Evolutionary conservation across 768 basidiomycete species (phyloP).

Genomic region (Floccularia luteovirens): DNA sequence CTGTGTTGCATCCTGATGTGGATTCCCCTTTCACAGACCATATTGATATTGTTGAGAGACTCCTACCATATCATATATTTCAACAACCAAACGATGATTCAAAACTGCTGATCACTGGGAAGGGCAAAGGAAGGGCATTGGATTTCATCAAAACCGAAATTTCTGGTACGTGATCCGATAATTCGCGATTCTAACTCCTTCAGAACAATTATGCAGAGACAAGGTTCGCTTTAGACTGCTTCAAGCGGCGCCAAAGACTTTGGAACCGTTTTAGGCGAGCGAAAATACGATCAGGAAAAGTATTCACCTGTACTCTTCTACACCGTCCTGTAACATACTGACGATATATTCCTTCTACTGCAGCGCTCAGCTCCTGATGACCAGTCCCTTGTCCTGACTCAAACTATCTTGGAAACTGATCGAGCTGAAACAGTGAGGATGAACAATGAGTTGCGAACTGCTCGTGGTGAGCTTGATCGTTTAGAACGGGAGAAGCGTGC

Average conservation of each 20-base stretch:
- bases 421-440: constrained; percentile 51
- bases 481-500: constrained; percentile 64
- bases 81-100: constrained; percentile 70
- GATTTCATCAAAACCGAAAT: constrained; percentile 39
- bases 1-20: constrained; percentile 54
- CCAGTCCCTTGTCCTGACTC: constrained; percentile 58
- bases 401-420: constrained; percentile 59
- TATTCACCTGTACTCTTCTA: constrained; percentile 18
- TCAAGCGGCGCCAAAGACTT: constrained; percentile 47
- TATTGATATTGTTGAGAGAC: constrained; percentile 57
- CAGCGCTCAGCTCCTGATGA: constrained; percentile 57
- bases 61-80: constrained; percentile 77
- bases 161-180: constrained; percentile 28
- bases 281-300: constrained; percentile 48
- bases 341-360: constrained; percentile 1
- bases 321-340: neutral
- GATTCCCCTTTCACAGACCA: constrained; percentile 62
- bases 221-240: constrained; percentile 60
- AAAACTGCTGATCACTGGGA: constrained; percentile 24
- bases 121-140: constrained; percentile 59
- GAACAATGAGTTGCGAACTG: constrained; percentile 52
- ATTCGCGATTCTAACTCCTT: constrained; percentile 4
- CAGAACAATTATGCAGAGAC: constrained; percentile 40
- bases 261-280: constrained; percentile 51
- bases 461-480: constrained; percentile 58